phyloP scores from a whole-genome alignment of 2,329 filamentous ascomycete species.

The Pseudogymnoascus sp. region DNA sequence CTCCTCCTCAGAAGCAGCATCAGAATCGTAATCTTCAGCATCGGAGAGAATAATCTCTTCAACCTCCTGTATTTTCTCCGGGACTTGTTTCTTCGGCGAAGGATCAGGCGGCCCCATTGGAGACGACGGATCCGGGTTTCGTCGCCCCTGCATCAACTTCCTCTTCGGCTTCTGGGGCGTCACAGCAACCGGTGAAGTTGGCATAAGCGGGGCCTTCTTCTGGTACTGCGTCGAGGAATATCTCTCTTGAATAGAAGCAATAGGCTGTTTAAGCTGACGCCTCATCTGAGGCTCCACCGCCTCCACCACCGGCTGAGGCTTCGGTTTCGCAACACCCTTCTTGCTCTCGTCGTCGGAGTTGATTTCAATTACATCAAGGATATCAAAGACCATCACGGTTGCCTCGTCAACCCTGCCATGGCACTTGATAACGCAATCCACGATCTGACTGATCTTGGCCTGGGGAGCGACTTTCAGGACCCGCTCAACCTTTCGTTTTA shows the following conservation, averaged over 20 bases:
- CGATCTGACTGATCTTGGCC: conserved; percentile 36
- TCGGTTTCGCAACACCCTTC: conserved; percentile 6
- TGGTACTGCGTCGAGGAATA: conserved; percentile 40
- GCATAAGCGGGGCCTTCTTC: conserved; percentile 14
- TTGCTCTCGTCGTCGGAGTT: conserved; percentile 5
- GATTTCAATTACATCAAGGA: conserved; percentile 23
- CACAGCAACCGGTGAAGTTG: conserved; percentile 10
- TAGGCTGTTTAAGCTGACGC: conserved; percentile 44
- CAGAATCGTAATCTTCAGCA: conserved; percentile 25
- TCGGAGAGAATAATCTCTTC: conserved; percentile 14
- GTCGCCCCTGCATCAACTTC: conserved; percentile 26
- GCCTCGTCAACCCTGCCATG: conserved; percentile 48
- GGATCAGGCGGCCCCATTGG: conserved; percentile 14
- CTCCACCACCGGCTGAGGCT: conserved; percentile 17
- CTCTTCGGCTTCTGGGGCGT: conserved; percentile 25
- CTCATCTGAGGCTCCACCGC: conserved; percentile 40
- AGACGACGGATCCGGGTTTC: conserved; percentile 19
- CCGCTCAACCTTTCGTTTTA: conserved; percentile 42
- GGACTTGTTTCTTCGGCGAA: conserved; percentile 19
- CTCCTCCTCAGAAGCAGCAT: conserved; percentile 23
- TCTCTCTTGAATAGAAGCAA: conserved; percentile 49
- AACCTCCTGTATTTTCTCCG: conserved; percentile 10
- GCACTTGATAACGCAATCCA: conserved; percentile 40
- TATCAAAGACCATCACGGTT: conserved; percentile 37
- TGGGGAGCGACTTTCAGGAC: conserved; percentile 40